phyloP scores from a whole-genome alignment of 75 land plant species.

The Azolla pinnata region DNA sequence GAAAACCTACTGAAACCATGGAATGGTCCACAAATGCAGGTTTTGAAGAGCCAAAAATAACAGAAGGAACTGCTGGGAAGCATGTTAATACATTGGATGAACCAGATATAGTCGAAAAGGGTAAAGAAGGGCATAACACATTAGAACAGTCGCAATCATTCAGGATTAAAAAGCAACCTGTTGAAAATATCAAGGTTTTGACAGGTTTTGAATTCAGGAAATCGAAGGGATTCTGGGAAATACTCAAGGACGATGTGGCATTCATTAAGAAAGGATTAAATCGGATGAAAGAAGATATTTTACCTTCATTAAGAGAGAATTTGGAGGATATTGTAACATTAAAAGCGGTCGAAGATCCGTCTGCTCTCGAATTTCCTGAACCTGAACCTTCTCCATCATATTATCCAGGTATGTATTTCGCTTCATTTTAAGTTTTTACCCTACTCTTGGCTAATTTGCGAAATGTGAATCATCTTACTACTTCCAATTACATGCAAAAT shows the following conservation, averaged over 20 bases:
- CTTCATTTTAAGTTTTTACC: neutral
- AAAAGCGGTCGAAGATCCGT: conserved; percentile 7
- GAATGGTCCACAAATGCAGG: too few relatives aligned
- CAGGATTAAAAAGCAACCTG: too few relatives aligned
- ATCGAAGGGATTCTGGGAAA: neutral
- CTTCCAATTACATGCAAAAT: neutral
- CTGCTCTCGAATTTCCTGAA: conserved; percentile 3
- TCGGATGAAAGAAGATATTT: neutral
- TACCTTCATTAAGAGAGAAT: conserved; percentile 7
- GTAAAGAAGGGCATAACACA: too few relatives aligned
- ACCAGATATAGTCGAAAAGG: too few relatives aligned
- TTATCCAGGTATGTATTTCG: conserved; percentile 11
- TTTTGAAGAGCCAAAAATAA: too few relatives aligned
- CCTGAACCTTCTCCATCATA: conserved; percentile 10
- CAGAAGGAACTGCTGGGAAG: too few relatives aligned
- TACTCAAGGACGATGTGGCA: neutral
- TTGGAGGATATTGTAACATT: conserved; percentile 11
- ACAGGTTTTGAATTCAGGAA: too few relatives aligned
- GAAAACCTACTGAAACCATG: too few relatives aligned
- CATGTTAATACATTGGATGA: too few relatives aligned
- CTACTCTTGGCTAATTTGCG: neutral
- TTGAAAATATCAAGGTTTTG: too few relatives aligned
- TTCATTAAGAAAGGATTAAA: neutral
- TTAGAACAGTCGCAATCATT: too few relatives aligned
- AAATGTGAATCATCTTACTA: neutral